Percentiles rank a stretch among this genome's conserved stretches.
Evolutionary conservation across 768 basidiomycete species (phyloP).

Genomic region (Tricholoma flavovirens): DNA sequence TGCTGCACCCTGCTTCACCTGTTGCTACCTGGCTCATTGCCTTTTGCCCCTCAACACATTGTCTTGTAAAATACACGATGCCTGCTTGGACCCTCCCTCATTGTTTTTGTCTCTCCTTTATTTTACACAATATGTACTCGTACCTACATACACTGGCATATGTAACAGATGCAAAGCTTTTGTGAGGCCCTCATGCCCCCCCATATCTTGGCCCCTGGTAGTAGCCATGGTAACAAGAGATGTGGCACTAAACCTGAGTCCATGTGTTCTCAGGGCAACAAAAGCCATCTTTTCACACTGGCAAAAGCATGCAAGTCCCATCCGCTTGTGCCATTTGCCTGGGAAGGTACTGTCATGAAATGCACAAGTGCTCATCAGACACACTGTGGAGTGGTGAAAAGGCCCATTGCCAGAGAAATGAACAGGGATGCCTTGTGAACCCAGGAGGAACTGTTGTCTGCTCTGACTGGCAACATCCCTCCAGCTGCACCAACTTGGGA

Average conservation of each 20-base stretch:
- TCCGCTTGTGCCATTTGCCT: constrained; percentile 31
- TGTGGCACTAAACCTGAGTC: not conserved
- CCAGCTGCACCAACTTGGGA: constrained; percentile 19
- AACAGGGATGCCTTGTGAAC: constrained; percentile 27
- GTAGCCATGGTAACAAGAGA: not conserved
- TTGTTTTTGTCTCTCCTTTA: not conserved
- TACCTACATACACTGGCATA: not conserved
- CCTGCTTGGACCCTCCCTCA: not conserved
- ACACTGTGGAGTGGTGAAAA: constrained; percentile 22
- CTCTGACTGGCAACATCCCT: constrained; percentile 25
- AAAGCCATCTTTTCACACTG: not conserved
- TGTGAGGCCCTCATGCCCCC: not conserved
- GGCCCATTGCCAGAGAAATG: constrained; percentile 22
- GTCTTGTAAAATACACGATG: not conserved
- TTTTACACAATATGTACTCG: constrained; percentile 5
- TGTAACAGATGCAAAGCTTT: not conserved
- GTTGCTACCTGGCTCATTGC: not conserved
- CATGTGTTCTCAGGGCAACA: not conserved
- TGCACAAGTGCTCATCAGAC: constrained; percentile 1
- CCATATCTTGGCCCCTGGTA: not conserved
- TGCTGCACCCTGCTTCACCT: not conserved
- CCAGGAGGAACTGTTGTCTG: constrained; percentile 21
- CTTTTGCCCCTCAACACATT: not conserved
- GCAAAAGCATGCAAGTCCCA: not conserved
- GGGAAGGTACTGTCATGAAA: constrained; percentile 12